Evolutionary conservation across 257 asterid species (phyloP).

Genomic region (Anisodus tanguticus): DNA sequence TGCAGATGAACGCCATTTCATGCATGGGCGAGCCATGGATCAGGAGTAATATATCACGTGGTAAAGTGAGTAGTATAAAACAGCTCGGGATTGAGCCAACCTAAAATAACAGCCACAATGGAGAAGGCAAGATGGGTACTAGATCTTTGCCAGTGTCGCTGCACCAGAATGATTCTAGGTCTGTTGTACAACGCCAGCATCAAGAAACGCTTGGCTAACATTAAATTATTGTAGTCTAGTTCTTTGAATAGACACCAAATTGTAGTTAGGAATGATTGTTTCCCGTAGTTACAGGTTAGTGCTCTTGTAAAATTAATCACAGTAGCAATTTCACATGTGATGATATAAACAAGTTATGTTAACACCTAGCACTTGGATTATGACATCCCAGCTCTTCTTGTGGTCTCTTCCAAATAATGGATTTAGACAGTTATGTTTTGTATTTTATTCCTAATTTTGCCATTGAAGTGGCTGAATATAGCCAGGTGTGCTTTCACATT

Average conservation of each 20-base stretch:
- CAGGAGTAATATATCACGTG: constrained; percentile 47
- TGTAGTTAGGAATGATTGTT: constrained; percentile 41
- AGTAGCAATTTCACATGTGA: constrained; percentile 40
- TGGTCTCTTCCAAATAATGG: neutral
- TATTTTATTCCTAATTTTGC: neutral
- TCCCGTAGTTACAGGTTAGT: constrained; percentile 39
- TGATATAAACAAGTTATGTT: constrained; percentile 43
- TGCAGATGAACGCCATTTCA: constrained; percentile 73
- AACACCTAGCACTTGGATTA: neutral
- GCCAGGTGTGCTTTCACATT: neutral
- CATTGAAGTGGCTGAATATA: neutral
- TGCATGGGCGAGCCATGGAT: constrained; percentile 69
- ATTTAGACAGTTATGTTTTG: neutral
- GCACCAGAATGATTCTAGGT: constrained; percentile 44
- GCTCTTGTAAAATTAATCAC: constrained; percentile 42
- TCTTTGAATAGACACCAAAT: constrained; percentile 38
- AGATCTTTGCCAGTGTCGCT: constrained; percentile 38
- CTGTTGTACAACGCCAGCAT: constrained; percentile 57
- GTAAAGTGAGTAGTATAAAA: constrained; percentile 26
- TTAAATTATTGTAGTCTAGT: constrained; percentile 55
- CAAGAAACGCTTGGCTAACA: constrained; percentile 36
- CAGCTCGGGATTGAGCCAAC: constrained; percentile 25
- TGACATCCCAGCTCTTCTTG: neutral
- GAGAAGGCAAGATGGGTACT: constrained; percentile 25
- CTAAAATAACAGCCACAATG: constrained; percentile 25